Evolutionary conservation across 2,329 filamentous ascomycete genomes (phyloP).

Genomic region (Ustulina deusta): DNA sequence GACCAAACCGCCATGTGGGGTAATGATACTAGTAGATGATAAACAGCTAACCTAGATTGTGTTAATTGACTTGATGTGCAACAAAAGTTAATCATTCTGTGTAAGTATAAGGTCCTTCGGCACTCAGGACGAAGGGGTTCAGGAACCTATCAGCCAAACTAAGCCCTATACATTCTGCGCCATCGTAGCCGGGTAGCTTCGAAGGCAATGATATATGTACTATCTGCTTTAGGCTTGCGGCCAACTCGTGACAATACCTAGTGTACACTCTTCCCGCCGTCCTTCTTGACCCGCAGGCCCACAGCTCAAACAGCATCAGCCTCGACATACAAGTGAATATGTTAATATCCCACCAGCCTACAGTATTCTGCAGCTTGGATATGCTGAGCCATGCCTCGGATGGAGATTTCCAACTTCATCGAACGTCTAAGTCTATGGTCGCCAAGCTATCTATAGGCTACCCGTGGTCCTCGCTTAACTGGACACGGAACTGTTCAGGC

Average conservation of each 20-base stretch:
- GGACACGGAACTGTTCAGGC: background rate
- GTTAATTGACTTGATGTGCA: no score
- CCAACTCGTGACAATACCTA: background rate
- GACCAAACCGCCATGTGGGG: background rate
- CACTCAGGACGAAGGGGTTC: background rate
- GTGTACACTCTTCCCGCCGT: background rate
- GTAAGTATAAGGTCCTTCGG: background rate
- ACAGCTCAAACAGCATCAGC: background rate
- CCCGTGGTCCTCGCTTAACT: background rate
- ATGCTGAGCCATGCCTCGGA: no score
- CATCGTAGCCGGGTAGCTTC: background rate
- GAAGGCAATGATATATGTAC: no score
- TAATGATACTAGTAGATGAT: background rate
- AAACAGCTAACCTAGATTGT: background rate
- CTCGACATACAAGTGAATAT: background rate
- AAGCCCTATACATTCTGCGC: background rate
- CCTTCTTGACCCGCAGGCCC: background rate
- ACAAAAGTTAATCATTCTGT: background rate
- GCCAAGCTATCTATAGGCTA: background rate
- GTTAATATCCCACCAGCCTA: background rate
- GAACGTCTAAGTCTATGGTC: no score
- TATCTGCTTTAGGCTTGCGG: background rate
- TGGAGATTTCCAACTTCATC: background rate
- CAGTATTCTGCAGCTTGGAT: no score
- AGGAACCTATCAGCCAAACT: background rate